A percentile compares a stretch with the other conserved stretches of the same genome.
Conservation (phyloP, 306 rosid genomes). For the Sphenostylis stenocarpa region DNA sequence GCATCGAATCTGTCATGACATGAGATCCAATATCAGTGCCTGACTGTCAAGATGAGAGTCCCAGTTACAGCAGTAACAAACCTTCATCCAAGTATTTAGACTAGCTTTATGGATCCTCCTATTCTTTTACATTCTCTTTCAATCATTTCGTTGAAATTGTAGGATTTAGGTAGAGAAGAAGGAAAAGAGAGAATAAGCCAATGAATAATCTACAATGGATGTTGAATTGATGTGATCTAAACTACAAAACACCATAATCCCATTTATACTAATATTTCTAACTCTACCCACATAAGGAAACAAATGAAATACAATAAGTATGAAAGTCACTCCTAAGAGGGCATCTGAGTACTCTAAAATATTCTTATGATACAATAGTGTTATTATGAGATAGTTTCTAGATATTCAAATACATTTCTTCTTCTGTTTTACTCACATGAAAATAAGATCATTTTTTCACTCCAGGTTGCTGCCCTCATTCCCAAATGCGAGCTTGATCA, state of each 20-base stretch:
- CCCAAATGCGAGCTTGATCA: constrained; percentile 77
- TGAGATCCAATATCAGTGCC: constrained; percentile 4
- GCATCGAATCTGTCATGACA: not conserved
- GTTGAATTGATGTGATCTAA: not conserved
- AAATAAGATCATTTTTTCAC: constrained; percentile 23
- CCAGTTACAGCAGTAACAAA: not conserved
- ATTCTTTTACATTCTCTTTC: not conserved
- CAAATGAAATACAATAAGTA: not conserved
- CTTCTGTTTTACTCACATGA: constrained; percentile 11
- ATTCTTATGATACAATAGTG: not conserved
- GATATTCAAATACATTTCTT: constrained; percentile 3
- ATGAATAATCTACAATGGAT: not conserved
- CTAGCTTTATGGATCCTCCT: constrained; percentile 1
- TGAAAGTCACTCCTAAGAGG: not conserved
- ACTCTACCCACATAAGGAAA: not conserved
- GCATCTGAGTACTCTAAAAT: not conserved
- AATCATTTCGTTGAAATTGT: not conserved
- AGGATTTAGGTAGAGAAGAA: not conserved
- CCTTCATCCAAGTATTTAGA: not conserved
- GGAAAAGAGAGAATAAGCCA: not conserved
- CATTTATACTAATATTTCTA: not conserved
- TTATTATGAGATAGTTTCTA: constrained; percentile 2
- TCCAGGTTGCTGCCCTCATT: constrained; percentile 92
- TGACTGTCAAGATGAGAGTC: constrained; percentile 15
- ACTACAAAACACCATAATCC: not conserved